Evolutionary conservation across 2,329 filamentous ascomycete genomes (phyloP).

Genomic region (Ilyonectria sp.): DNA sequence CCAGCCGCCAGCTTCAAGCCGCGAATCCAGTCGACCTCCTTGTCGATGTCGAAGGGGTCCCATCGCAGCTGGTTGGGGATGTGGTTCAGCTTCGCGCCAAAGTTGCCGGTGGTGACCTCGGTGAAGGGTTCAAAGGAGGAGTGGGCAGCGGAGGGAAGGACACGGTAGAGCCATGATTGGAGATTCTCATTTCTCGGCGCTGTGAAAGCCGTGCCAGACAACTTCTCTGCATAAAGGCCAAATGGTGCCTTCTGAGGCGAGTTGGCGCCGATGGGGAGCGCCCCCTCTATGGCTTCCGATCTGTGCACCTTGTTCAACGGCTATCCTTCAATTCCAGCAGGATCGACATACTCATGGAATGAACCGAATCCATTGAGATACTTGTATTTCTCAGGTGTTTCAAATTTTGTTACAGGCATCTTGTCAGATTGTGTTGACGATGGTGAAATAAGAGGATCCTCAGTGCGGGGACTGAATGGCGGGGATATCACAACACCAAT

Average conservation of each 20-base stretch:
- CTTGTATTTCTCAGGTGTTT: constrained; percentile 69
- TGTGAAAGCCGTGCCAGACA: constrained; percentile 81
- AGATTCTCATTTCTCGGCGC: constrained; percentile 77
- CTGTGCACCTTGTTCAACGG: constrained; percentile 56
- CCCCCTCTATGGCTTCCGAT: constrained; percentile 81
- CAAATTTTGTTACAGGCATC: constrained; percentile 43
- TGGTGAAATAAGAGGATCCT: background rate
- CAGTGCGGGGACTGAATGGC: constrained; percentile 11
- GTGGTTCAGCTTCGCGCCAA: constrained; percentile 50
- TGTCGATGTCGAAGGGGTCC: constrained; percentile 83
- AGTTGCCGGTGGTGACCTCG: background rate
- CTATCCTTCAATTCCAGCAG: rapidly evolving
- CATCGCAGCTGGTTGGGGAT: constrained; percentile 85
- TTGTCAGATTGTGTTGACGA: background rate
- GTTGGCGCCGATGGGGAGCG: constrained; percentile 82
- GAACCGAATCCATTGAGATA: constrained; percentile 85
- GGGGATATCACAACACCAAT: constrained; percentile 10
- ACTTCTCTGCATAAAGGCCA: constrained; percentile 86
- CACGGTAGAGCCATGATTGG: constrained; percentile 81
- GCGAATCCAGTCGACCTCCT: constrained; percentile 67
- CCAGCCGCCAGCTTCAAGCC: constrained; percentile 81
- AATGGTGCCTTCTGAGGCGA: constrained; percentile 84
- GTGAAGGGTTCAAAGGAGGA: constrained; percentile 58
- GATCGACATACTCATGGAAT: constrained; percentile 77
- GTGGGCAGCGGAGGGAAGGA: constrained; percentile 75